phyloP scores from a whole-genome alignment of 169 alveolate genomes.

The Theileria orientalis region DNA sequence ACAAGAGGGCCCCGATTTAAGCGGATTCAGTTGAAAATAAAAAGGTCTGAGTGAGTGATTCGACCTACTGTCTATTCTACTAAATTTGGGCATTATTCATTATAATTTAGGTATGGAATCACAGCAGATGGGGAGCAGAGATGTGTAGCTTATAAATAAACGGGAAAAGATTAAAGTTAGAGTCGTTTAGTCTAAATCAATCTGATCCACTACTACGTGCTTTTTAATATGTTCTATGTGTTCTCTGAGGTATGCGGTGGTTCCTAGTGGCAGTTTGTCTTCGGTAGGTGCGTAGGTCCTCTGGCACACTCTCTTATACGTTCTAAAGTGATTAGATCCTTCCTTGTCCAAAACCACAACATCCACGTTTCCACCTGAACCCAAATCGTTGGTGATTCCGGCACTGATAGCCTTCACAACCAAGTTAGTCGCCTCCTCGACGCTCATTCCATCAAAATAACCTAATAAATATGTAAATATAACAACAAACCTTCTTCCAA shows the following conservation, averaged over 20 bases:
- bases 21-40: conserved; percentile 34
- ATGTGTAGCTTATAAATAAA: not conserved
- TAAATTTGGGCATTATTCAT: conserved; percentile 22
- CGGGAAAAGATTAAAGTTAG: not conserved
- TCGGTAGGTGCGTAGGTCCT: conserved; percentile 77
- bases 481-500: conserved; percentile 83
- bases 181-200: conserved; percentile 37
- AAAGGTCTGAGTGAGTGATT: conserved; percentile 33
- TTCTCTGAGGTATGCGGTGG: conserved; percentile 77
- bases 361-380: conserved; percentile 96
- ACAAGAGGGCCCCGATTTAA: conserved; percentile 55
- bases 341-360: conserved; percentile 86
- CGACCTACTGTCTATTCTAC: conserved; percentile 35
- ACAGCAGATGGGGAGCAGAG: not conserved
- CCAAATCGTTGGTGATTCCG: conserved; percentile 95
- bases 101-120: conserved; percentile 14
- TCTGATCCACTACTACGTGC: conserved; percentile 60
- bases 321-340: conserved; percentile 83
- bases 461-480: conserved; percentile 16
- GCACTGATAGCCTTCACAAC: conserved; percentile 93
- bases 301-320: conserved; percentile 71
- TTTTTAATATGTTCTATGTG: conserved; percentile 69
- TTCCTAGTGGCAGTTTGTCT: conserved; percentile 73
- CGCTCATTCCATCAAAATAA: conserved; percentile 89
- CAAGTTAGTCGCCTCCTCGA: conserved; percentile 88